A percentile compares a stretch with the other conserved stretches of the same genome.
phyloP scores from a whole-genome alignment of 2,329 filamentous ascomycete genomes.

The Phaeosphaeriaceae sp. region DNA sequence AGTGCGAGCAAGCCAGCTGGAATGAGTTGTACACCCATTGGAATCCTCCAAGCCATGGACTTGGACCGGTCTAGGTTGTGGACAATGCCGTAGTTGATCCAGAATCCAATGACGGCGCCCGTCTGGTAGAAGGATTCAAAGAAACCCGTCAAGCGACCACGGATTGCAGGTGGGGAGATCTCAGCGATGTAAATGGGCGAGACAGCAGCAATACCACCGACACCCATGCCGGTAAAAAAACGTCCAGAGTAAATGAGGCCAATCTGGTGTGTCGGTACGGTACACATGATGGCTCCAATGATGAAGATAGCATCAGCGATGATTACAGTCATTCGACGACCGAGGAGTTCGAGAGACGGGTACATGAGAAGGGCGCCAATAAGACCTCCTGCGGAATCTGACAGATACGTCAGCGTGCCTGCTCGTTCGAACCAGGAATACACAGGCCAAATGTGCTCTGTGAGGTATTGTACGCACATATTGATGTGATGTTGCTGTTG shows the following conservation, averaged over 20 bases:
- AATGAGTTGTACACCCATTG: conserved; percentile 59
- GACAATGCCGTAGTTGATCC: conserved; percentile 52
- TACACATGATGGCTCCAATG: conserved; percentile 49
- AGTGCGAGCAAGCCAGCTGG: conserved; percentile 47
- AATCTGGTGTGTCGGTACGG: conserved; percentile 42
- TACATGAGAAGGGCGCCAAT: conserved; percentile 60
- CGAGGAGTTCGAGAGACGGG: conserved; percentile 54
- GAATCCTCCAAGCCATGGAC: conserved; percentile 68
- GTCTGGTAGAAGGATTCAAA: conserved; percentile 71
- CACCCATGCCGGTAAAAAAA: conserved; percentile 48
- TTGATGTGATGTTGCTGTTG: conserved; percentile 58
- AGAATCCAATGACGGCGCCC: conserved; percentile 59
- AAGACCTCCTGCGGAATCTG: conserved; percentile 58
- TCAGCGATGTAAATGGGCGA: conserved; percentile 49
- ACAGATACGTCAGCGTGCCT: not conserved
- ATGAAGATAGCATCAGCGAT: conserved; percentile 56
- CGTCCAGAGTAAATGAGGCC: conserved; percentile 53
- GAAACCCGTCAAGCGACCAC: conserved; percentile 69
- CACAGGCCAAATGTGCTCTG: not conserved
- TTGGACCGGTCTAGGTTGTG: conserved; percentile 52
- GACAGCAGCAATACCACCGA: conserved; percentile 49
- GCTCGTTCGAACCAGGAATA: not conserved
- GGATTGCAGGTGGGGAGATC: conserved; percentile 65
- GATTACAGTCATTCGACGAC: conserved; percentile 60
- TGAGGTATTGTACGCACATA: conserved; percentile 26